Base-by-base conservation (phyloP, 169 alveolate species). In the Theileria parva region DNA sequence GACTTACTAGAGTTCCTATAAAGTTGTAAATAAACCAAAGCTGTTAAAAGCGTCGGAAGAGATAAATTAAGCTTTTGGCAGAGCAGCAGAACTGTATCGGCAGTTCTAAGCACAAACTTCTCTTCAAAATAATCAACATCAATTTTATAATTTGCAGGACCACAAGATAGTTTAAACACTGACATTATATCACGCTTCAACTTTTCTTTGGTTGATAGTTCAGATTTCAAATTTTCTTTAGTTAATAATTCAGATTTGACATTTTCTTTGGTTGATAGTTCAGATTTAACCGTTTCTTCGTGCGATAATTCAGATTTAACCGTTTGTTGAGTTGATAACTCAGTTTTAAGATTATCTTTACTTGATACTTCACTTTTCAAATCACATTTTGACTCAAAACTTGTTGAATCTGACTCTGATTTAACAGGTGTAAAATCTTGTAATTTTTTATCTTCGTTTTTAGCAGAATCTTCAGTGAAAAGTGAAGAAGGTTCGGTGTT, bases 1-100 rank as follows among this genome's bases (percentile, higher is more conserved):
- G 64, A 50, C 21, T 57, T 68, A 59, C 88, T 81, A 37, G 88
- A 30, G 67, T 81, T 81, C 80, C 67, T 81, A 67, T 81, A 81
- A 64, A 81, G 57, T 79, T 81, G 88, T 15, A 81, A 59, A 37
- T 81, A 81, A 15, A 81, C 88, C 57, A 81, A 53, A 8, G 85
- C 85, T 9, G 88, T 81, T 19, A 81, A 30, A 15, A 66, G 64
- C n/a, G 77, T 77, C 0, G 88, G 37, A n/a, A 51, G 66, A 12
- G 88, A 68, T 63, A 55, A 79, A 27, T 61, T 25, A 25, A 81
- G 44, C 34, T 51, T 77, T 28, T 60, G 27, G 79, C 88, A 81
- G 19, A 81, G 28, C 3, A 69, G 37, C 19, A 72, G 64, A 1
- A 81, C 48, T 61, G 88, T 81, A 21, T 81, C 88, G 0, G 85